Conservation (phyloP, 345 rosid genomes). For the Corymbia maculata region DNA sequence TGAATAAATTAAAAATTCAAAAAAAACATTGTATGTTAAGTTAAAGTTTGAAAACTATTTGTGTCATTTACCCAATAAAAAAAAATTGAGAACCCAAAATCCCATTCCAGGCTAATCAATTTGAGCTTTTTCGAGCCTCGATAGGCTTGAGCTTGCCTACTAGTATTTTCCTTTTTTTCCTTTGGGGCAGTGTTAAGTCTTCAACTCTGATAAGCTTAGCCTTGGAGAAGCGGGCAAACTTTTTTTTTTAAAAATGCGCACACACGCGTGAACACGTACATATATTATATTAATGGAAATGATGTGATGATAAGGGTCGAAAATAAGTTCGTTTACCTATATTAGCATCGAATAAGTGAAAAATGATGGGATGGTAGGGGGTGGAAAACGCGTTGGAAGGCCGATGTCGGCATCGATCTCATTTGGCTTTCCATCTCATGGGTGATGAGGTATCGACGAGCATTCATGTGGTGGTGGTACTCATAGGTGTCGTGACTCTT, state of each 20-base stretch:
- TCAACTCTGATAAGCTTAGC: background rate
- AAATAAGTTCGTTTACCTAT: background rate
- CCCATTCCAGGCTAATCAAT: background rate
- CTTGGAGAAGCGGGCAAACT: background rate
- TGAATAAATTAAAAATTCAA: too few species aligned
- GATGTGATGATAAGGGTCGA: background rate
- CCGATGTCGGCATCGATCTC: background rate
- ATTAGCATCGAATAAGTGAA: background rate
- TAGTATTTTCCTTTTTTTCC: too few species aligned
- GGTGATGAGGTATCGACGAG: background rate
- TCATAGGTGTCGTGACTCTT: background rate
- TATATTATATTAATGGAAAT: background rate
- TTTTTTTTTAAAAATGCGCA: background rate
- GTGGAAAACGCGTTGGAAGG: background rate
- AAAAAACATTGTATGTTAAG: rapidly evolving
- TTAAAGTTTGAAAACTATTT: background rate
- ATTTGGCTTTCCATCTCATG: background rate
- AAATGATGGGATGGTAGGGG: background rate
- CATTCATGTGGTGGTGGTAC: background rate
- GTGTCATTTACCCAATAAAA: too few species aligned
- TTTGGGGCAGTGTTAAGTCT: background rate
- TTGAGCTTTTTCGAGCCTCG: background rate
- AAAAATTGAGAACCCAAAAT: background rate
- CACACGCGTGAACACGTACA: too few species aligned
- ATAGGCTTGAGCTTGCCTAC: background rate